phyloP scores from a whole-genome alignment of 495 filamentous ascomycete genomes.

The Lasiosphaeria hispida region DNA sequence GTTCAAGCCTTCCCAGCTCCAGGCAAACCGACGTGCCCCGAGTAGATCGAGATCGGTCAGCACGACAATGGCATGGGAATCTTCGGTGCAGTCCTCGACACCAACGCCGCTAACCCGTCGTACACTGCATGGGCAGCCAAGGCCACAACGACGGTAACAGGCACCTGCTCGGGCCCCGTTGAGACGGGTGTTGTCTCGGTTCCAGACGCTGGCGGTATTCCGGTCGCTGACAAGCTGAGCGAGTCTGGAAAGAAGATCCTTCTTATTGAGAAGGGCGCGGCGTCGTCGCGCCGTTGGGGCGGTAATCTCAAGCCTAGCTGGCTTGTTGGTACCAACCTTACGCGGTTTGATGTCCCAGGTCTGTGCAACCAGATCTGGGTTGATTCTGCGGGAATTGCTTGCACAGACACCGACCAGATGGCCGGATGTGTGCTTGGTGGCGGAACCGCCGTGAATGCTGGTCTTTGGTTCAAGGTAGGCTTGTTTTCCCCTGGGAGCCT shows the following conservation, averaged over 20 bases:
- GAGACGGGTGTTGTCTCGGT: conserved; percentile 27
- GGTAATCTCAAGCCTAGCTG: conserved; percentile 57
- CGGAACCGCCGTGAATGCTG: conserved; percentile 69
- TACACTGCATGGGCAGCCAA: conserved; percentile 52
- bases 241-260: conserved; percentile 58
- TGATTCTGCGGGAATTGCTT: conserved; percentile 57
- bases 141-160: conserved; percentile 40
- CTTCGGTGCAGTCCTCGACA: conserved; percentile 39
- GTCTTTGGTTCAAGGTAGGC: conserved; percentile 43
- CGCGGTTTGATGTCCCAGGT: conserved; percentile 71
- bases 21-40: conserved; percentile 34
- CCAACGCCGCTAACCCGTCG: conserved; percentile 44
- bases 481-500: too few relatives aligned
- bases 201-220: conserved; percentile 58
- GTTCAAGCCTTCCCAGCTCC: conserved; percentile 33
- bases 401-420: conserved; percentile 64
- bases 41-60: conserved; percentile 31
- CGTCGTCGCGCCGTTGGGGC: conserved; percentile 56
- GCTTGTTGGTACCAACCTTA: conserved; percentile 62
- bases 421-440: conserved; percentile 43
- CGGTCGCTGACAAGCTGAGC: conserved; percentile 59
- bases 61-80: conserved; percentile 44
- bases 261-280: conserved; percentile 60
- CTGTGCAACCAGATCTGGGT: conserved; percentile 65
- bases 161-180: conserved; percentile 32